These are phyloP conservation scores for Yueomyces sp. DNA, from an alignment of 1,139 yeast species.

Conservation along the genomic window DNA sequence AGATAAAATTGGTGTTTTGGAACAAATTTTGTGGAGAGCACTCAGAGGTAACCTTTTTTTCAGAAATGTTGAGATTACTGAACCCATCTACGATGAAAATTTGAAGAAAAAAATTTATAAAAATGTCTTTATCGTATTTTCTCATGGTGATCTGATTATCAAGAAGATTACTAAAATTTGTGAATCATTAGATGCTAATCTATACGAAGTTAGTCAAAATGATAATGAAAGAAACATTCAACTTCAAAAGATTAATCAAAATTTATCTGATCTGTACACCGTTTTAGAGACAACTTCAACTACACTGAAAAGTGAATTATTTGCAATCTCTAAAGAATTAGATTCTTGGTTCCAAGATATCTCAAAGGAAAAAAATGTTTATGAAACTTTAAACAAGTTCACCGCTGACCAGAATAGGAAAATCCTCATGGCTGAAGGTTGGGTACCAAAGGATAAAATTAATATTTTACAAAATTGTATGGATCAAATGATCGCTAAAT, in stretches of 20 bases:
- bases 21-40: conserved; percentile 85
- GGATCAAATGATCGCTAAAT: conserved; percentile 42
- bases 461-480: conserved; percentile 40
- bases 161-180: conserved; percentile 62
- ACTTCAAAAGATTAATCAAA: conserved; percentile 43
- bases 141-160: conserved; percentile 71
- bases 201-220: conserved; percentile 57
- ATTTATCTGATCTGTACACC: conserved; percentile 48
- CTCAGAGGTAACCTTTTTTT: conserved; percentile 82
- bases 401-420: conserved; percentile 77
- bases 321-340: conserved; percentile 62
- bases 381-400: conserved; percentile 64
- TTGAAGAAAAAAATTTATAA: conserved; percentile 41
- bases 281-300: conserved; percentile 62
- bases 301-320: conserved; percentile 62
- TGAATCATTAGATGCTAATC: conserved; percentile 70
- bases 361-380: conserved; percentile 62
- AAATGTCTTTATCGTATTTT: conserved; percentile 70
- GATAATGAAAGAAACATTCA: conserved; percentile 44
- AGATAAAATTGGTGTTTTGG: conserved; percentile 55
- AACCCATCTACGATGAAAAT: conserved; percentile 40
- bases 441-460: conserved; percentile 63
- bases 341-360: conserved; percentile 55
- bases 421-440: conserved; percentile 93
- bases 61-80: conserved; percentile 54